Percentiles rank a stretch among this genome's conserved stretches.
Evolutionary conservation across 2,329 filamentous ascomycete genomes (phyloP).

Genomic region (Chrysoporthe deuterocubensis): DNA sequence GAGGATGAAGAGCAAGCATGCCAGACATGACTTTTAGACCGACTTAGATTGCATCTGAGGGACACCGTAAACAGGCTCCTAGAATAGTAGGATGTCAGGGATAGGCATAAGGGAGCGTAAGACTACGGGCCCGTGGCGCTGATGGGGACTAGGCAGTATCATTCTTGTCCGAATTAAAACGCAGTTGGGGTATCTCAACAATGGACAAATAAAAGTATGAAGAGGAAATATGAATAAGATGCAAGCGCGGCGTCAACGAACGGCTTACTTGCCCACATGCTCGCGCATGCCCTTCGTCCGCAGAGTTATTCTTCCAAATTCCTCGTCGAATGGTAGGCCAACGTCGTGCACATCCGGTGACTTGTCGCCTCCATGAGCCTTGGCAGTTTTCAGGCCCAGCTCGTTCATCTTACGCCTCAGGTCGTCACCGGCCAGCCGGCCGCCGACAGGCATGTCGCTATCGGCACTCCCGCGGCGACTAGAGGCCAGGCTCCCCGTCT

Average conservation of each 20-base stretch:
- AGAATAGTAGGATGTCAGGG: neutral
- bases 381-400: slow-evolving; percentile 28
- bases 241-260: neutral
- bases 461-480: slow-evolving; percentile 50
- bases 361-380: slow-evolving; percentile 19
- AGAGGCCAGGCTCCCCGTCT: slow-evolving; percentile 43
- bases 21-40: slow-evolving; percentile 32
- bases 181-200: slow-evolving; percentile 24
- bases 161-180: neutral
- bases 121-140: no score
- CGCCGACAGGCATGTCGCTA: slow-evolving; percentile 39
- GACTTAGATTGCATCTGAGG: neutral
- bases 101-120: no score
- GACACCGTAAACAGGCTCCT: slow-evolving; percentile 25
- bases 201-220: slow-evolving; percentile 8
- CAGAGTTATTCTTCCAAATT: slow-evolving; percentile 52
- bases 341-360: slow-evolving; percentile 29
- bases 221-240: neutral
- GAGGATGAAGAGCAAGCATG: slow-evolving; percentile 33
- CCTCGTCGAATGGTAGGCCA: slow-evolving; percentile 52
- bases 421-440: slow-evolving; percentile 40
- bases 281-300: slow-evolving; percentile 62
- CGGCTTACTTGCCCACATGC: slow-evolving; percentile 39
- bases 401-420: slow-evolving; percentile 43
- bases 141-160: neutral